Evolutionary conservation across 2,329 filamentous ascomycete species (phyloP).

Genomic region (Albophoma yamanashiensis): DNA sequence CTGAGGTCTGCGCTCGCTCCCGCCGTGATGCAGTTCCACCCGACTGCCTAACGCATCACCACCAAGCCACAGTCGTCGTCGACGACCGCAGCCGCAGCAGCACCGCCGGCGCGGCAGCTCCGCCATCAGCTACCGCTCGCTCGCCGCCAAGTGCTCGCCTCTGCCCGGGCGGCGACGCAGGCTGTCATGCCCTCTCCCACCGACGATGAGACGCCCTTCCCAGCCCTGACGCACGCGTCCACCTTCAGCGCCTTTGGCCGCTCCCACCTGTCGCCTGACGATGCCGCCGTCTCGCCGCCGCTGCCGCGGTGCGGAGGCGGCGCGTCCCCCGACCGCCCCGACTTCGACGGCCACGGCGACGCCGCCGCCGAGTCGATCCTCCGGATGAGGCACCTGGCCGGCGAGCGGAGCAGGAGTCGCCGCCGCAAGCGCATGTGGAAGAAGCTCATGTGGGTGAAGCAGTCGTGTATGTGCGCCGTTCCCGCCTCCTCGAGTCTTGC

Average conservation of each 20-base stretch:
- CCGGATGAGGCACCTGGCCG: constrained; percentile 33
- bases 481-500: neutral
- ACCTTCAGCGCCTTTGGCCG: constrained; percentile 36
- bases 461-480: constrained; percentile 55
- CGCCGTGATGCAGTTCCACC: neutral
- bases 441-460: constrained; percentile 96
- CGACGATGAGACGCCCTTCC: constrained; percentile 26
- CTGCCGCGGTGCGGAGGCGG: constrained; percentile 8
- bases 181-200: constrained; percentile 23
- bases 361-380: constrained; percentile 17
- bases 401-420: constrained; percentile 53
- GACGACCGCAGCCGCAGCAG: neutral
- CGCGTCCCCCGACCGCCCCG: constrained; percentile 9
- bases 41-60: neutral
- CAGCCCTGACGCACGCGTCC: constrained; percentile 17
- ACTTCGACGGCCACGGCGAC: constrained; percentile 22
- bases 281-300: constrained; percentile 65
- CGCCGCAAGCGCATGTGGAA: constrained; percentile 72
- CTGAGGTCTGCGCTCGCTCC: neutral
- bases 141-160: neutral
- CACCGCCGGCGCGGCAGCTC: neutral
- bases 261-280: constrained; percentile 68
- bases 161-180: neutral
- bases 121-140: neutral
- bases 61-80: neutral